Evolutionary conservation across 2,329 filamentous ascomycete species (phyloP), one percentile per base, ranked within the genome.

Genomic region (Hypoxylon sp.): DNA sequence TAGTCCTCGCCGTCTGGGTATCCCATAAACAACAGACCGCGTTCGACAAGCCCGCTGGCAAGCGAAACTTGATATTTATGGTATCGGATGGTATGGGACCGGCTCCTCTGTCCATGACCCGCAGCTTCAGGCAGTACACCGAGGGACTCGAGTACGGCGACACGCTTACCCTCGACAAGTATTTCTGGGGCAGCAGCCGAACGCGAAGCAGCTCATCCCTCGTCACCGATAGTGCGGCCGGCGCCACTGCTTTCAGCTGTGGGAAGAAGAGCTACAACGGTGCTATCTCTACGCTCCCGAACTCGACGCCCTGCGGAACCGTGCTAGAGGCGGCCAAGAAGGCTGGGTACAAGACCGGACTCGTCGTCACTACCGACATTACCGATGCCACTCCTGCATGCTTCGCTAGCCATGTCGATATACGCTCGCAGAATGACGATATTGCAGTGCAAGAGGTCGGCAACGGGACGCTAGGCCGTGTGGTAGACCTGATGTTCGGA

Each of bases 11-110:
- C 3, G 89, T 95, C n/a, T 81, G 81, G 77, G 76, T 90, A 13
- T 90, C 91, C 70, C 91, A 97, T 74, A 83, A 86, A 67, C 81
- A 86, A 60, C 78, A 82, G 53, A 81, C 79, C 9, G 67, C 73
- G 35, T 69, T 63, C 54, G 52, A 63, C 40, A 65, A 64, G 43
- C 67, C 79, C 81, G 53, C 75, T 69, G 85, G 87, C 48, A 99
- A 98, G 81, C 85, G 91, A 51, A 99, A 98, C 75, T 81, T 99
- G 49, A 89, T 99, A 68, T 98, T 99, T 80, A 99, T 99, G 95
- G 94, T 99, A 31, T 97, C 92, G 0, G 95, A 99, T 74, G 95
- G 95, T 70, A 99, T 99, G 95, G 95, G 95, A 0, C 95, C 95
- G 6, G 91, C 95, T 7, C 94, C 91, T 67, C 81, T 99, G 50